A percentile compares a stretch with the other conserved stretches of the same genome.
These are phyloP conservation scores for Ceratobasidium theobromae DNA, from an alignment of 1,284 basidiomycete species.

Conservation along the genomic window DNA sequence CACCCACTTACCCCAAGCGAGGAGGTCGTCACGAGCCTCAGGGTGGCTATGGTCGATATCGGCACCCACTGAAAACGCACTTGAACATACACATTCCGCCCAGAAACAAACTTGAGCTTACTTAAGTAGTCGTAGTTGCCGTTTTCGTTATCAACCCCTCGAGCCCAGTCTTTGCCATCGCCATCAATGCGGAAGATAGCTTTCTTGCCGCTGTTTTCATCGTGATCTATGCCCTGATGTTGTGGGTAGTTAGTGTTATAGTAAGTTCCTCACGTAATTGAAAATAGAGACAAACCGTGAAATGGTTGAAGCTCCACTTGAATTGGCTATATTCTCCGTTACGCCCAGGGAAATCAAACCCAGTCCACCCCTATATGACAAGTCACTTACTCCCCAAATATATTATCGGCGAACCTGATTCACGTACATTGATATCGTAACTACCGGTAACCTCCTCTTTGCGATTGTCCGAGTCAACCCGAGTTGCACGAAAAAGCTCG, in stretches of 20 bases:
- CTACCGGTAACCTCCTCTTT: slow-evolving; percentile 45
- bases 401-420: slow-evolving; percentile 31
- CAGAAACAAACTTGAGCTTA: slow-evolving; percentile 31
- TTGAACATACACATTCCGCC: neutral
- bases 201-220: slow-evolving; percentile 50
- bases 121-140: slow-evolving; percentile 49
- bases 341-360: slow-evolving; percentile 56
- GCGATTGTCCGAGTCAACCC: slow-evolving; percentile 50
- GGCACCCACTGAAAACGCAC: slow-evolving; percentile 40
- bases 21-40: slow-evolving; percentile 47
- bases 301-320: slow-evolving; percentile 53
- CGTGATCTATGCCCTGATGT: slow-evolving; percentile 52
- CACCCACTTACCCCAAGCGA: slow-evolving; percentile 58
- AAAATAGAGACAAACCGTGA: slow-evolving; percentile 39
- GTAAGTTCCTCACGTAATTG: neutral
- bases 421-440: slow-evolving; percentile 48
- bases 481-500: slow-evolving; percentile 52
- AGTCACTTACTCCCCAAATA: neutral
- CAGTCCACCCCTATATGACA: slow-evolving; percentile 41
- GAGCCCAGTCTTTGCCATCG: slow-evolving; percentile 56
- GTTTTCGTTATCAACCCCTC: slow-evolving; percentile 45
- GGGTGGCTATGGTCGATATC: slow-evolving; percentile 55
- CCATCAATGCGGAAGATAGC: slow-evolving; percentile 54
- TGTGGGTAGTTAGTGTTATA: neutral
- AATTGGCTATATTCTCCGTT: slow-evolving; percentile 52